Conservation (phyloP, 768 basidiomycete genomes). For the Neoboletus magnificus region DNA sequence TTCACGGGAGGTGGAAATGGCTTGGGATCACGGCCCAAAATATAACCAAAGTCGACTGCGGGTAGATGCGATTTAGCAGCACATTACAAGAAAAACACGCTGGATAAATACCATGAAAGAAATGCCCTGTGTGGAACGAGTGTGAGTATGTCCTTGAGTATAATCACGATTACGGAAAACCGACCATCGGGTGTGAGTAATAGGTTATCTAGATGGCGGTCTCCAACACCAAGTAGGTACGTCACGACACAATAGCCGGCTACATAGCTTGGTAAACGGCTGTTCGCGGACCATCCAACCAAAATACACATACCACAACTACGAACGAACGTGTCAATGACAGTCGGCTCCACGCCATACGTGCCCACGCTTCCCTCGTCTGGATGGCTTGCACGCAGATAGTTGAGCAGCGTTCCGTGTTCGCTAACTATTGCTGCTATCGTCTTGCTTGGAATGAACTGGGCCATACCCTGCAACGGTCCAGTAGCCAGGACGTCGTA, state of each 20-base stretch:
- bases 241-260: constrained; percentile 98
- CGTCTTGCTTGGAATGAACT: constrained; percentile 94
- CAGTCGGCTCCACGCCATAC: constrained; percentile 89
- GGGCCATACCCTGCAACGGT: constrained; percentile 88
- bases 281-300: background rate
- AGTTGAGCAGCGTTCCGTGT: constrained; percentile 83
- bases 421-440: constrained; percentile 94
- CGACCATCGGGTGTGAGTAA: constrained; percentile 87
- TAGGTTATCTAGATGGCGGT: constrained; percentile 94
- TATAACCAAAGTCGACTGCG: constrained; percentile 96
- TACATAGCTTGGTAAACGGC: constrained; percentile 33
- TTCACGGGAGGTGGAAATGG: constrained; percentile 98
- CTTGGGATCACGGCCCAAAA: constrained; percentile 95
- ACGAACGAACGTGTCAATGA: constrained; percentile 93
- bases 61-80: constrained; percentile 9
- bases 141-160: background rate
- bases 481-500: constrained; percentile 95
- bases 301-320: constrained; percentile 76
- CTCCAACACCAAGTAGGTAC: constrained; percentile 93
- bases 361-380: constrained; percentile 95
- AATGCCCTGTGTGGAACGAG: constrained; percentile 56
- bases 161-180: constrained; percentile 14
- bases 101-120: constrained; percentile 84
- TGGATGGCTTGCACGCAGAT: constrained; percentile 79
- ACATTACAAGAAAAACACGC: background rate